phyloP scores from a whole-genome alignment of 331 rosid species.

The Quercus lobata region DNA sequence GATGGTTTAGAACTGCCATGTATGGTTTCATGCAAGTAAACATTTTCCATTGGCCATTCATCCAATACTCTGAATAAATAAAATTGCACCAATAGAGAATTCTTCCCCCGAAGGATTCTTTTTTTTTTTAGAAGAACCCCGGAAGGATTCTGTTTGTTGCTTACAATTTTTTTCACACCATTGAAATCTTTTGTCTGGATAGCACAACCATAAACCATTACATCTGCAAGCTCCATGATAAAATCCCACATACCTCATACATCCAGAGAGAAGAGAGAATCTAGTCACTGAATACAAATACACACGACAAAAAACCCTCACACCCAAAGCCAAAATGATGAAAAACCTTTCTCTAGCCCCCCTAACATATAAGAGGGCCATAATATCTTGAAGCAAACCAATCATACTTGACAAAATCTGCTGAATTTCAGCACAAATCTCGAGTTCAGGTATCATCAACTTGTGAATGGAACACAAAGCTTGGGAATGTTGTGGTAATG shows the following conservation, averaged over 20 bases:
- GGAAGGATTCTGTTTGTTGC: too few species aligned
- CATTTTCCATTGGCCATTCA: too few species aligned
- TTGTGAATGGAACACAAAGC: slow-evolving; percentile 57
- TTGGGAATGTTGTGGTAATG: slow-evolving; percentile 66
- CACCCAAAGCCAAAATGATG: not conserved
- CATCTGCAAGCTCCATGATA: not conserved
- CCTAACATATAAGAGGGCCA: slow-evolving; percentile 13
- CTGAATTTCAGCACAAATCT: not conserved
- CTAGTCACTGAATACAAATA: slow-evolving; percentile 12
- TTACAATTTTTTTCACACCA: not conserved
- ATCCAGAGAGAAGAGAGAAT: not conserved
- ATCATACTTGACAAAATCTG: slow-evolving; percentile 13
- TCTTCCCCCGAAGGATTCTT: too few species aligned
- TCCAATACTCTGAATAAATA: too few species aligned
- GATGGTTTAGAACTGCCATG: too few species aligned
- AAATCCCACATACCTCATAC: not conserved
- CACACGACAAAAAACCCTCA: slow-evolving; percentile 28
- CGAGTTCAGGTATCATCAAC: slow-evolving; percentile 44
- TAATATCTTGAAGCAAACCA: slow-evolving; percentile 15
- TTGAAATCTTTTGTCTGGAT: not conserved
- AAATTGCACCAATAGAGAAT: too few species aligned
- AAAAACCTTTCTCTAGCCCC: slow-evolving; percentile 15
- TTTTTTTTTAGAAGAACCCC: too few species aligned
- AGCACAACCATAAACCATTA: not conserved
- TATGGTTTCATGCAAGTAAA: too few species aligned